phyloP scores from a whole-genome alignment of 768 basidiomycete genomes.

The Rhodotorula graminis region DNA sequence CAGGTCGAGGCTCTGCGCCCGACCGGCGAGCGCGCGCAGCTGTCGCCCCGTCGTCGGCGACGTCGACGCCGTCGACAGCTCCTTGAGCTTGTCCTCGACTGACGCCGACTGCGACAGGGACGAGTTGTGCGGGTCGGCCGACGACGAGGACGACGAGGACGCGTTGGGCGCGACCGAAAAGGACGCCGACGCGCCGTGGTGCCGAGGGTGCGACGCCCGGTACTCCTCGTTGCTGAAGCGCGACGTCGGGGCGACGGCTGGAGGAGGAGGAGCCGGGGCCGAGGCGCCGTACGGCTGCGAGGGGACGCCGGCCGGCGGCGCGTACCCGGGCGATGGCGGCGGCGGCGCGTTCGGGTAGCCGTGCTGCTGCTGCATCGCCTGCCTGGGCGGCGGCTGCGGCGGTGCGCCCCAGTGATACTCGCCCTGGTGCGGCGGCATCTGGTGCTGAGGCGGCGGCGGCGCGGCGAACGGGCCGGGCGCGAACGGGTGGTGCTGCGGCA shows the following conservation, averaged over 20 bases:
- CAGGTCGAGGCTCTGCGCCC: slow-evolving; percentile 83
- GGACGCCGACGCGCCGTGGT: slow-evolving; percentile 28
- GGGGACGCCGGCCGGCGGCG: neutral
- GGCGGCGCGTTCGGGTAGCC: neutral
- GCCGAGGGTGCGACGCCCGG: neutral
- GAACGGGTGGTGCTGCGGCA: neutral
- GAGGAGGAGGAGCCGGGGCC: neutral
- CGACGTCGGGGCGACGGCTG: neutral
- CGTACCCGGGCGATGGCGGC: neutral
- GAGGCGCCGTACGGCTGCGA: neutral
- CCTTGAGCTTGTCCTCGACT: slow-evolving; percentile 29
- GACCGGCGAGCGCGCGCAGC: slow-evolving; percentile 74
- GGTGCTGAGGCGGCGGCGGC: neutral
- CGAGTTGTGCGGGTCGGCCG: neutral
- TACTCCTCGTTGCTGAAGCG: slow-evolving; percentile 3
- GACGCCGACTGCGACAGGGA: slow-evolving; percentile 3
- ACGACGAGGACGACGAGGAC: slow-evolving; percentile 22
- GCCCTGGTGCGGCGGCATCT: slow-evolving; percentile 11
- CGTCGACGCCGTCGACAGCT: slow-evolving; percentile 2
- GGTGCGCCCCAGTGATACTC: slow-evolving; percentile 32
- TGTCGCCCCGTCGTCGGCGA: slow-evolving; percentile 47
- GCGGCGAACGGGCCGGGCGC: neutral
- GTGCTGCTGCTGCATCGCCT: slow-evolving; percentile 2
- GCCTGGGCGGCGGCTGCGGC: slow-evolving; percentile 11
- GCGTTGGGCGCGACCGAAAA: slow-evolving; percentile 4